Evolutionary conservation across 306 rosid species (phyloP), one percentile per base, ranked within the genome.

Genomic region (Abrus pulchellus): DNA sequence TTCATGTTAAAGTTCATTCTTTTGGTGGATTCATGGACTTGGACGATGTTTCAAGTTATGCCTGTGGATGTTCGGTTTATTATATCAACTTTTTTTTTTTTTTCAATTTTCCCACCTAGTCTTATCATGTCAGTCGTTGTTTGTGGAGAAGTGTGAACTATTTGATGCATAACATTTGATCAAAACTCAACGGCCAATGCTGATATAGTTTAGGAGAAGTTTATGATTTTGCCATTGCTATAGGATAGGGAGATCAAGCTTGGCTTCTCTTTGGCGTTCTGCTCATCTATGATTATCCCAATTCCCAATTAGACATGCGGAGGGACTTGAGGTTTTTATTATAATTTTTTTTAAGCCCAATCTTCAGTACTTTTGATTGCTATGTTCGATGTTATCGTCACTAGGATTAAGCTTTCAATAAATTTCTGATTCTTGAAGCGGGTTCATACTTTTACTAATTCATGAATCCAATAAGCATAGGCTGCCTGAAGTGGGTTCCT

Each of bases 81-180:
- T 34, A 63, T 44, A n/a, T 9, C 3, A 47, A 14, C 6, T 68
- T 45, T 36, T 38, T 7, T 64, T 20, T 45, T 33, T 54, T 41
- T 34, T 2, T 6, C 3, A 1, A 4, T 9, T 36, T 40, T n/a
- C 33, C 48, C 33, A 65, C 14, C 38, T n/a, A 65, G n/a, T 53
- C 49, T 62, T 45, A 56, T 71, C 45, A 5, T 64, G 55, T 65
- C 14, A 40, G 40, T 80, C 8, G 1, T 36, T 56, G 56, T 48
- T 49, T 67, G 72, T 27, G 32, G 64, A 45, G 34, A 20, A 28
- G 7, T 63, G 44, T 78, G 55, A 29, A 68, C 73, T 32, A 63
- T 78, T 65, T 63, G 70, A 29, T 55, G 62, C 60, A 52, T 73
- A 10, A 3, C 52, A 54, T 65, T 57, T 29, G 50, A 7, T 74